Conservation (phyloP, 2,329 filamentous ascomycete genomes). For the Parafenestella ontariensis region DNA sequence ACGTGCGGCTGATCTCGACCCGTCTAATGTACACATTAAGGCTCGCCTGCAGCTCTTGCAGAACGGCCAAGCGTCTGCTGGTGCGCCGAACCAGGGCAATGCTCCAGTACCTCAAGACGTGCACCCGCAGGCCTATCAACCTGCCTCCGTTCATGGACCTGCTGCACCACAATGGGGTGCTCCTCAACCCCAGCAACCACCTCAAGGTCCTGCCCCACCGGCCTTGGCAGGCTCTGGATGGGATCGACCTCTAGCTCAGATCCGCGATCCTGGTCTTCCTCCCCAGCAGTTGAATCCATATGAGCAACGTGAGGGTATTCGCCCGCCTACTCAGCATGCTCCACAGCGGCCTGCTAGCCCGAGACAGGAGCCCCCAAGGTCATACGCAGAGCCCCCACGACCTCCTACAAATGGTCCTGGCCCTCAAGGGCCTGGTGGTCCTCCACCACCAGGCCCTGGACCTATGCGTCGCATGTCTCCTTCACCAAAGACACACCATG, state of each 20-base stretch:
- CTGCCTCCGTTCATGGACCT: slow-evolving; percentile 79
- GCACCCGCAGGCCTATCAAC: slow-evolving; percentile 92
- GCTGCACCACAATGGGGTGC: slow-evolving; percentile 90
- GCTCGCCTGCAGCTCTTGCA: slow-evolving; percentile 88
- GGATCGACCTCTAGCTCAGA: slow-evolving; percentile 73
- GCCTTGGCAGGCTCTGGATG: slow-evolving; percentile 62
- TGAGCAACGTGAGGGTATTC: slow-evolving; percentile 76
- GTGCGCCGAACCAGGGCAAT: slow-evolving; percentile 72
- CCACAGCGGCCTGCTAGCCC: slow-evolving; percentile 78
- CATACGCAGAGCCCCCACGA: slow-evolving; percentile 71
- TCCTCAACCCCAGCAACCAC: slow-evolving; percentile 70
- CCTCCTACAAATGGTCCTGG: slow-evolving; percentile 54
- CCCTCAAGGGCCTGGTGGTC: slow-evolving; percentile 49
- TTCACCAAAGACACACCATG: slow-evolving; percentile 65
- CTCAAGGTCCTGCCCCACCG: slow-evolving; percentile 69
- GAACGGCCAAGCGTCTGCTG: slow-evolving; percentile 73
- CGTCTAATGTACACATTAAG: slow-evolving; percentile 93
- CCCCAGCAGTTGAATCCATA: slow-evolving; percentile 82
- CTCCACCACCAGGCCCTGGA: slow-evolving; percentile 48
- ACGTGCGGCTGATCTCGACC: slow-evolving; percentile 91
- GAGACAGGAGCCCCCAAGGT: slow-evolving; percentile 72
- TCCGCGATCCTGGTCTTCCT: slow-evolving; percentile 68
- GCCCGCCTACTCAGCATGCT: slow-evolving; percentile 68
- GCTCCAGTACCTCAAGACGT: slow-evolving; percentile 95
- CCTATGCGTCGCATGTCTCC: slow-evolving; percentile 61